A percentile compares a stretch with the other conserved stretches of the same genome.
These are phyloP conservation scores for Vaccinium myrtillus DNA, from an alignment of 148 eudicot genomes.

Conservation along the genomic window DNA sequence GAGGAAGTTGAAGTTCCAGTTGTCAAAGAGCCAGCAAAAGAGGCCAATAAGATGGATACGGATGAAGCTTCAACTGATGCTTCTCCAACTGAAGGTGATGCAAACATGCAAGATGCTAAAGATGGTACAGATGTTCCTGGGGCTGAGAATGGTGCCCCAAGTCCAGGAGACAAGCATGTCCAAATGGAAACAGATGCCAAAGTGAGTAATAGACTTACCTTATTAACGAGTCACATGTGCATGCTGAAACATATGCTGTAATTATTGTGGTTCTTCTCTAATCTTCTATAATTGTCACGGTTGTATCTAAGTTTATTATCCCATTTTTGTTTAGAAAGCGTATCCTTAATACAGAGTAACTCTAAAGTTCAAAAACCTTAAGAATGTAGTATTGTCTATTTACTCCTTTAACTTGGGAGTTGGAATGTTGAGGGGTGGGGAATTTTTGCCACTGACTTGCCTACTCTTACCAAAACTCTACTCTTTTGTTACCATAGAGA, in stretches of 20 bases:
- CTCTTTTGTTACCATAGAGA: background rate
- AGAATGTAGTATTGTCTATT: background rate
- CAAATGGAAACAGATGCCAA: constrained; percentile 88
- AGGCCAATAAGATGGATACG: constrained; percentile 64
- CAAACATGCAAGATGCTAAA: constrained; percentile 84
- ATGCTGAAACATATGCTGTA: background rate
- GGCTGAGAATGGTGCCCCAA: constrained; percentile 73
- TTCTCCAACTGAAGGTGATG: constrained; percentile 52
- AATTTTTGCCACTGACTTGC: background rate
- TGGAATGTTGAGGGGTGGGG: background rate
- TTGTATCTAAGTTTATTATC: background rate
- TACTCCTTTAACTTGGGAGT: background rate
- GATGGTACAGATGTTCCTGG: constrained; percentile 39
- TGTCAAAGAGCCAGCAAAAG: constrained; percentile 54
- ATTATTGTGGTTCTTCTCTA: background rate
- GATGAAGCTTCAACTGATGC: constrained; percentile 52
- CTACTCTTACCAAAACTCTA: background rate
- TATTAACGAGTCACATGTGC: too few relatives aligned
- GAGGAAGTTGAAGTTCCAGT: constrained; percentile 84
- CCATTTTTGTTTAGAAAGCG: background rate
- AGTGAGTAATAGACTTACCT: constrained; percentile 32
- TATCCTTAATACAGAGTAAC: background rate
- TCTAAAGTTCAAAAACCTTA: background rate
- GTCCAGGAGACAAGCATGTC: constrained; percentile 59
- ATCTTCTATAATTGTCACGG: background rate